These are phyloP conservation scores for Adansonia digitata DNA, from an alignment of 345 rosid species.

Conservation along the genomic window DNA sequence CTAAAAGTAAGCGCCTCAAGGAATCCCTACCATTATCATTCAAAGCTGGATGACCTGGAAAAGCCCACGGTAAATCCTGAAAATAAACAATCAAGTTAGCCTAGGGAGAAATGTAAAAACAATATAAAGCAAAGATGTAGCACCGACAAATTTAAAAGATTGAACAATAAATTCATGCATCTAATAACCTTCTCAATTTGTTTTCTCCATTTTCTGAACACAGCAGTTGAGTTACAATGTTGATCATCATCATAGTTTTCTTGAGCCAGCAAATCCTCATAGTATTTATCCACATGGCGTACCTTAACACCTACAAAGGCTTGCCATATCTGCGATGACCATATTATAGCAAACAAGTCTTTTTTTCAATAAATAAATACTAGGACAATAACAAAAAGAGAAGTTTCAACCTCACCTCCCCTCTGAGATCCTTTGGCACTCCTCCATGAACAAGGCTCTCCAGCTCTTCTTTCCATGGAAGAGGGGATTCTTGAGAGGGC, in stretches of 20 bases:
- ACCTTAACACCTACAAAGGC: slow-evolving; percentile 90
- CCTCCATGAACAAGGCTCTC: slow-evolving; percentile 91
- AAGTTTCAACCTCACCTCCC: slow-evolving; percentile 54
- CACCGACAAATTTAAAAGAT: slow-evolving; percentile 51
- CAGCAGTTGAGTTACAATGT: slow-evolving; percentile 33
- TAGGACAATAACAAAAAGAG: slow-evolving; percentile 15
- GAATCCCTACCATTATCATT: slow-evolving; percentile 86
- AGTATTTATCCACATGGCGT: slow-evolving; percentile 72
- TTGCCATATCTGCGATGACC: slow-evolving; percentile 79
- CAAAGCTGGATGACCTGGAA: slow-evolving; percentile 96
- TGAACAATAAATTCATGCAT: slow-evolving; percentile 50
- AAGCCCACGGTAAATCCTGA: slow-evolving; percentile 93
- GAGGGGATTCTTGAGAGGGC: slow-evolving; percentile 36
- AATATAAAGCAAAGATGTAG: slow-evolving; percentile 36
- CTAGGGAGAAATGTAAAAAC: slow-evolving; percentile 25
- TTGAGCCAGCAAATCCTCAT: slow-evolving; percentile 65
- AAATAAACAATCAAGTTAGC: slow-evolving; percentile 31
- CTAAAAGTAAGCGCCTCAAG: slow-evolving; percentile 78
- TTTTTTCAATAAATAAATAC: neutral
- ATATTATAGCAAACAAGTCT: slow-evolving; percentile 7
- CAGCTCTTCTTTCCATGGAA: slow-evolving; percentile 76
- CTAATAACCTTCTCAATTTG: slow-evolving; percentile 97
- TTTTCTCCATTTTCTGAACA: slow-evolving; percentile 59
- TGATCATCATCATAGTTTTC: slow-evolving; percentile 40
- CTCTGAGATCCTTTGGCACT: slow-evolving; percentile 90